Base-by-base conservation (phyloP, 805 yeast species). In the Zygosaccharomyces lentus region DNA sequence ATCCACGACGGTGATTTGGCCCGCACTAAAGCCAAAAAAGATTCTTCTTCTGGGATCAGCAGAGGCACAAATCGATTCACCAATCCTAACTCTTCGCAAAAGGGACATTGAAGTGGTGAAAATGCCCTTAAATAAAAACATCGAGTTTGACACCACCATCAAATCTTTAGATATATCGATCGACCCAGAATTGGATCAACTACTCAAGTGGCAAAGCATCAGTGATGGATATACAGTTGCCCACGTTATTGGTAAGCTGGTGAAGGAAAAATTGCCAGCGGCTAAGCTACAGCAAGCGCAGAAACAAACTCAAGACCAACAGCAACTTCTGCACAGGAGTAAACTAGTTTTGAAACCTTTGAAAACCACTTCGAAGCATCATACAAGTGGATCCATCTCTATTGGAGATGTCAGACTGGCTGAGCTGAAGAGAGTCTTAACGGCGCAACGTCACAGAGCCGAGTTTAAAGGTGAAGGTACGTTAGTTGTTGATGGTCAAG, bases 381-480 rank as follows among this genome's bases (percentile, higher is more conserved):
- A 58, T 24, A 49, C 56, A 1, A 57, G 59, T 12, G 58, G 61
- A 6, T 51, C 84, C 29, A 67, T 85, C 41, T 85, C 88, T 13
- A 87, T 93, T 48, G 99, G 99, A 31, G 96, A 90, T 62, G 80
- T 93, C 36, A 76, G 85, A 50, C 70, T 93, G 21, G 85, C 93
- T 0, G 96, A 89, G 52, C 70, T 93, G 41, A 82, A 86, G 57
- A 78, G 78, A 54, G 76, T 74, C 48, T 70, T 93, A 30, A 67
- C 72, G 25, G 68, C 73, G 4, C 65, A 69, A 45, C 84, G 87
- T 40, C 78, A 84, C 56, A 72, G 70, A 43, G 96, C 95, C 0
- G 96, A 90, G 59, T 88, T 91, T 63, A 81, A 84, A 64, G 95
- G 96, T 45, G 96, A 89, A 63, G 98, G 98, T 62, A 81, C 89